Conservation (phyloP, 257 asterid species). For the Solanum bukasovii region DNA sequence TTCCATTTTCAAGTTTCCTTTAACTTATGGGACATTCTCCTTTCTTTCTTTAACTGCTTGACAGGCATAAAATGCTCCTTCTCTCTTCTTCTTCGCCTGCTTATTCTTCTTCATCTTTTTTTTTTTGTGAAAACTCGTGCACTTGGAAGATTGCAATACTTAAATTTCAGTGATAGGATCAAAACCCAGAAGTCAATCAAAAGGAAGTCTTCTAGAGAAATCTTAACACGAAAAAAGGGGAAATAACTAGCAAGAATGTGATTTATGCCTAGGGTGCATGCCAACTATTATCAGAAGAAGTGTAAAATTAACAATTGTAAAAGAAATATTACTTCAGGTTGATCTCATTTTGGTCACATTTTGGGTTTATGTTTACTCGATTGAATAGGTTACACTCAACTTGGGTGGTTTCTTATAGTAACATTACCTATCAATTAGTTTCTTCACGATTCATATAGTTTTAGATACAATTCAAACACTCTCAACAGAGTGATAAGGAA, state of each 20-base stretch:
- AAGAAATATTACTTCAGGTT: not conserved
- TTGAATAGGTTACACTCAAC: not conserved
- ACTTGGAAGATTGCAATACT: not conserved
- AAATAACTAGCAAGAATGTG: not conserved
- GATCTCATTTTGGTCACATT: not conserved
- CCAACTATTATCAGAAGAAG: not conserved
- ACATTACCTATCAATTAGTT: not conserved
- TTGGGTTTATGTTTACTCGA: not conserved
- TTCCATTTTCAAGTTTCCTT: not conserved
- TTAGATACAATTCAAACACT: not conserved
- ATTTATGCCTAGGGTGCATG: not conserved
- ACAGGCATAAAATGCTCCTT: not conserved
- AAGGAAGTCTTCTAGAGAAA: not conserved
- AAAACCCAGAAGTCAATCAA: not conserved
- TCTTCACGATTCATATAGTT: not conserved
- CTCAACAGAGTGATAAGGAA: not conserved
- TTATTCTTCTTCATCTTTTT: not conserved
- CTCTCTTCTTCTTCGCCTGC: not conserved
- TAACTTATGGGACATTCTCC: not conserved
- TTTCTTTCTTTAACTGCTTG: not conserved
- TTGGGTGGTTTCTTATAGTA: not conserved
- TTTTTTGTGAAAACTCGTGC: not conserved
- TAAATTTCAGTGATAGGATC: not conserved
- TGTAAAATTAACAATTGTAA: not conserved
- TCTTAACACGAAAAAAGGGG: not conserved